These are phyloP conservation scores for Corylus americana DNA, from an alignment of 306 rosid species.

Conservation along the genomic window DNA sequence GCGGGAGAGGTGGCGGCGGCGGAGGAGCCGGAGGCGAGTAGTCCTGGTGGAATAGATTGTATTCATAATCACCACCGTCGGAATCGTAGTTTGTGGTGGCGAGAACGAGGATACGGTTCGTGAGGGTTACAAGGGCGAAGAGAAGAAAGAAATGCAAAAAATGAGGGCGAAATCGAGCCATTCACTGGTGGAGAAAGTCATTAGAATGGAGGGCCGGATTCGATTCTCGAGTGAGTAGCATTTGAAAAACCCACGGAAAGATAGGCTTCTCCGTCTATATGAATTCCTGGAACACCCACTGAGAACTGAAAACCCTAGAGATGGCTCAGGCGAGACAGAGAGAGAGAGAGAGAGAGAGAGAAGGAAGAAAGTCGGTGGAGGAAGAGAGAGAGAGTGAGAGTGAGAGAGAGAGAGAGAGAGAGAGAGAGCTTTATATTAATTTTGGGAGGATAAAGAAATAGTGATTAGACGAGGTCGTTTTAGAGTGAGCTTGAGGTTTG, in stretches of 20 bases:
- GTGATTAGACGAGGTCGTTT: conserved; percentile 19
- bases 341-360: conserved; percentile 22
- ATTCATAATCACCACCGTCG: conserved; percentile 56
- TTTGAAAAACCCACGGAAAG: conserved; percentile 38
- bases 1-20: conserved; percentile 96
- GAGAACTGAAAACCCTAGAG: conserved; percentile 64
- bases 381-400: conserved; percentile 19
- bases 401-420: conserved; percentile 28
- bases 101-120: conserved; percentile 21
- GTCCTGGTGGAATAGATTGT: conserved; percentile 79
- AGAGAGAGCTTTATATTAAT: conserved; percentile 41
- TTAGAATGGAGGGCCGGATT: conserved; percentile 47
- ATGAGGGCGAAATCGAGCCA: conserved; percentile 83
- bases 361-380: conserved; percentile 21
- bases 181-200: conserved; percentile 67
- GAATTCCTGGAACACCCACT: background rate
- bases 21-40: conserved; percentile 99
- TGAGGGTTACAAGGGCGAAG: conserved; percentile 25
- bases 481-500: conserved; percentile 12
- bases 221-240: conserved; percentile 35
- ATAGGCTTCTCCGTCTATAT: background rate
- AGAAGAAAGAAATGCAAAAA: conserved; percentile 35
- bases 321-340: conserved; percentile 20
- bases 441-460: conserved; percentile 17
- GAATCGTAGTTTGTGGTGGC: conserved; percentile 31